Evolutionary conservation across 345 rosid genomes (phyloP), one percentile per base, ranked within the genome.

Genomic region (Cardamine chenopodiifolia): DNA sequence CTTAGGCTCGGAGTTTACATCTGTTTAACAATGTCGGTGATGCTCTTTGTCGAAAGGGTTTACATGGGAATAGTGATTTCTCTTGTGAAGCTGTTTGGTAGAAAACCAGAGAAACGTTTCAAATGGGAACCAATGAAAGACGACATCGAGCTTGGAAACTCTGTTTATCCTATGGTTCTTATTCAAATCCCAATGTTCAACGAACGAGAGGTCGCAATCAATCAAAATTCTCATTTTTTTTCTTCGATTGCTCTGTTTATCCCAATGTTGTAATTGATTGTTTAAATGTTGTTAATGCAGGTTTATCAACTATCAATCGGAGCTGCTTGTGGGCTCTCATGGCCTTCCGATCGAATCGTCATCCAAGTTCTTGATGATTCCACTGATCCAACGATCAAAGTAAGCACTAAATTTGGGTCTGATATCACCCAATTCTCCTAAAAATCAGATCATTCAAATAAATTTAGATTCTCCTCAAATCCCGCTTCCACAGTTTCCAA

Each of bases 101-200:
- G 90, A 25, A 89, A 82, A 70, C 97, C 97, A 20, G 97, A 95
- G 66, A 90, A 74, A 71, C 83, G 91, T 20, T 95, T 84, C 80
- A 87, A 85, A 78, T 90, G 87, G 84, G 91, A 95, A 62, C 85
- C 93, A 25, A 71, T 90, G n/a, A 95, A 87, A 76, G 99, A 95
- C 26, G 97, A 95, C 45, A 72, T 90, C 11, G 99, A 95, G 74
- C 61, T 85, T 58, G 99, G 99, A 3, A 90, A 86, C 85, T 85
- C 88, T 26, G 81, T 78, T 59, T 92, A 92, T 81, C 99, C 99
- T 1, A 79, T 86, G 92, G 96, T 95, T 77, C 85, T 95, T 37
- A 84, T 95, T 66, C 99, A 95, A 85, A 90, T 95, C 86, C 99
- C 99, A 5, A 95, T 95, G 99, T 95, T 72, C 84, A 95, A 95